Base-by-base conservation (phyloP, 495 filamentous ascomycete species). In the Amniculicola lignicola region DNA sequence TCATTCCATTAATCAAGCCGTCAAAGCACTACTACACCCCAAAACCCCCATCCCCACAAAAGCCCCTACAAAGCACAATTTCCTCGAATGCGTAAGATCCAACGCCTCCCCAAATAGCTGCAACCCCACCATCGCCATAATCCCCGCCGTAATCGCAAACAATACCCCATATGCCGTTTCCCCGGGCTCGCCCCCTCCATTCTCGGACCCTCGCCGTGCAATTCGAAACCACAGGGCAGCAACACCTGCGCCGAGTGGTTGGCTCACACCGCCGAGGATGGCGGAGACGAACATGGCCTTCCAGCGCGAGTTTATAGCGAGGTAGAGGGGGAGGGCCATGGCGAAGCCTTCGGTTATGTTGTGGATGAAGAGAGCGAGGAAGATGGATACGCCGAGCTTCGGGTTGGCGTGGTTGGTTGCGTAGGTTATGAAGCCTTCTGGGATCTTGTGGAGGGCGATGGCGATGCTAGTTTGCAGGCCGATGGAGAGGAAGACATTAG, bases 351-450 rank as follows among this genome's bases (percentile, higher is more conserved):
- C 93, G 40, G 89, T 86, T 57, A 98, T 95, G 71, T 97, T 98
- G 75, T 98, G 93, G 56, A 97, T 91, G 66, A 93, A 96, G 2
- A 98, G 80, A 0, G 93, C 93, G 61, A 97, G 78, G 74, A 98
- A 98, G 28, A 98, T 88, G 29, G 88, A 83, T 64, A 95, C 79
- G 11, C 94, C 93, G 2, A 98, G 83, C 0, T 75, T 74, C 0
- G 93, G 90, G 64, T 86, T 96, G 25, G 89, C 94, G 58, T 98
- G 94, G 70, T 97, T 98, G 11, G 93, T 96, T 7, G 93, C 92
- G 69, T 93, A 98, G 24, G 94, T 98, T 52, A 98, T 96, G 72
- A 98, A 97, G 23, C 93, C 93, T 71, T 98, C 93, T 3, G 94
- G 93, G 16, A 96, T 84, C 68, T 98, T 98, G 74, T 98, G 93